Percentiles rank a stretch among this genome's conserved stretches.
These are phyloP conservation scores for Eucalyptus sp. DNA, from an alignment of 345 rosid species.

Conservation along the genomic window DNA sequence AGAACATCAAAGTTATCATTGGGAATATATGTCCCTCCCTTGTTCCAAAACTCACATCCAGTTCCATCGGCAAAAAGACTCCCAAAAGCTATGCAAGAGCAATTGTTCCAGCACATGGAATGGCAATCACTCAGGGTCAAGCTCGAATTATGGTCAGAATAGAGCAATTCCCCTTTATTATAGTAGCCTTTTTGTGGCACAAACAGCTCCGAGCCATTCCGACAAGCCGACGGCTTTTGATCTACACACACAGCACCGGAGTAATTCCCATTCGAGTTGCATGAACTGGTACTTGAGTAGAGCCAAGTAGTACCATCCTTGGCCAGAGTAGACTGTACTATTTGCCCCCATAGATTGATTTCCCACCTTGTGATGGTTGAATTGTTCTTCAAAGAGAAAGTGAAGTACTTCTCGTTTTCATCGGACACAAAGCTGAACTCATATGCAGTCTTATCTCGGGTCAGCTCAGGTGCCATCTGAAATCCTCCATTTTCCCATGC, in stretches of 20 bases:
- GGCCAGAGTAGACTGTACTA: constrained; percentile 16
- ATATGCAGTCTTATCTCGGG: constrained; percentile 3
- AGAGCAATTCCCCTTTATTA: neutral
- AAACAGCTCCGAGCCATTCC: constrained; percentile 30
- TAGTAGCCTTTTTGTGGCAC: constrained; percentile 33
- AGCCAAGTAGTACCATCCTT: neutral
- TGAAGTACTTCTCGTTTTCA: constrained; percentile 31
- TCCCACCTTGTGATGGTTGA: constrained; percentile 31
- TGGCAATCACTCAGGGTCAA: constrained; percentile 45
- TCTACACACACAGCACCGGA: constrained; percentile 26
- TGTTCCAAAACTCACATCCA: constrained; percentile 39
- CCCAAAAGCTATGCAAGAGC: constrained; percentile 38
- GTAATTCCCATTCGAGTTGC: constrained; percentile 20
- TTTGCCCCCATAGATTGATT: constrained; percentile 34
- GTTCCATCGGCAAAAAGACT: constrained; percentile 8
- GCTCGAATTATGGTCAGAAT: constrained; percentile 3
- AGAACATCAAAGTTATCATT: constrained; percentile 1
- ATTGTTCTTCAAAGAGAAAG: constrained; percentile 17
- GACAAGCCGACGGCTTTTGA: constrained; percentile 31
- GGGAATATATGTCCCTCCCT: constrained; percentile 15
- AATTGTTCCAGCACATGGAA: constrained; percentile 47
- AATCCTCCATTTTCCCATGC: constrained; percentile 29
- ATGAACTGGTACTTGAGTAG: constrained; percentile 12
- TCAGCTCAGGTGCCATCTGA: constrained; percentile 15
- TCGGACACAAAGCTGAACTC: constrained; percentile 25